Evolutionary conservation across 106 monocot species (phyloP).

Genomic region (Allium fistulosum): DNA sequence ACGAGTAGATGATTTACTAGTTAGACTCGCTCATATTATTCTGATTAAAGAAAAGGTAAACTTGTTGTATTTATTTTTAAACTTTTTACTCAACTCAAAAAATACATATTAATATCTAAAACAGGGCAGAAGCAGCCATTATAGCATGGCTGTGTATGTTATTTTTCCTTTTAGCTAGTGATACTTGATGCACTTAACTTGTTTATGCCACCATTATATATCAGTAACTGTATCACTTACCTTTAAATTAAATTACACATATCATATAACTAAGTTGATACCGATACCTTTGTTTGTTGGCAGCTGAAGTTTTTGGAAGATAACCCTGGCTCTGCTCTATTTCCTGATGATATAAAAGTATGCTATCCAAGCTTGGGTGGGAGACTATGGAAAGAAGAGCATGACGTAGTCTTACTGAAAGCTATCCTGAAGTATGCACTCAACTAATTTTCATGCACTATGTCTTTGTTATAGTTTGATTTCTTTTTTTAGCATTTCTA

Average conservation of each 20-base stretch:
- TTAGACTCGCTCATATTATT: conserved; percentile 71
- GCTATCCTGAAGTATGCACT: conserved; percentile 61
- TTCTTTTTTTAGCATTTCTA: background rate
- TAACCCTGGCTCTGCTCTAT: conserved; percentile 37
- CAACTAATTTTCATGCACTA: background rate
- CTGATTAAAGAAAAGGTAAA: conserved; percentile 82
- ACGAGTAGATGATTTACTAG: conserved; percentile 65
- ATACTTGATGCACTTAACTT: no score
- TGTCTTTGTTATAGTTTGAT: background rate
- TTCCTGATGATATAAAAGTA: conserved; percentile 51
- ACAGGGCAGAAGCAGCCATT: background rate
- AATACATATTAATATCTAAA: background rate
- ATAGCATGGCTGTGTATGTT: no score
- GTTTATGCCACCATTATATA: background rate
- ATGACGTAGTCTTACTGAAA: conserved; percentile 66
- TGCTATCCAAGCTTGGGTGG: conserved; percentile 56
- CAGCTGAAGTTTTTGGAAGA: conserved; percentile 16
- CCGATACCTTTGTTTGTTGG: conserved; percentile 1
- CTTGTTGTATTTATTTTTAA: background rate
- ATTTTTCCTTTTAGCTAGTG: no score
- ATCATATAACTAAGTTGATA: background rate
- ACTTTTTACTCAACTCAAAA: background rate
- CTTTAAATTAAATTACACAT: background rate
- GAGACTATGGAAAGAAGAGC: conserved; percentile 74
- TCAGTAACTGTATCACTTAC: background rate